Evolutionary conservation across 2,329 filamentous ascomycete genomes (phyloP), one percentile per base, ranked within the genome.

Genomic region (Exophiala phaeomuriformis): DNA sequence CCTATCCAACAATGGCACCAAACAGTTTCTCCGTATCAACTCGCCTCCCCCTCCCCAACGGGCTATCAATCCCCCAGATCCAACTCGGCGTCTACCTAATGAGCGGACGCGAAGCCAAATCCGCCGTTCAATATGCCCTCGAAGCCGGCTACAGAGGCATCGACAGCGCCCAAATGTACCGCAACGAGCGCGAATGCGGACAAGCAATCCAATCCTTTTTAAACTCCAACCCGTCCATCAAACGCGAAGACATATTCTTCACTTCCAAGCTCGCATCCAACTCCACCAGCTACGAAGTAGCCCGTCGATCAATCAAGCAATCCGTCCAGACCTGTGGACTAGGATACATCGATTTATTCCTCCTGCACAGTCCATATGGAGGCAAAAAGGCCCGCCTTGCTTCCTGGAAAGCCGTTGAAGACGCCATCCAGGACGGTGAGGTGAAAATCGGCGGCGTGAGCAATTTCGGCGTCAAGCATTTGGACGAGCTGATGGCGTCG

Each of bases 331-430:
- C 78, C 52, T 83, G 80, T 28, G 84, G 82, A 0, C 70, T 90
- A 31, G 85, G 81, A 0, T 90, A 90, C 67, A 81, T 91, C 52
- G 88, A 93, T 64, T 68, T 93, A 42, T 90, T 91, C 67, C 72
- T 94, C 7, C 73, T 93, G 51, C 88, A 93, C 65, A 86, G 82
- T 45, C 88, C 88, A 0, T 88, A 88, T 62, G 87, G 88, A 4
- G 87, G 88, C 1, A 82, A 76, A 63, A 69, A 78, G 62, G 82
- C 81, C 5, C 76, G 88, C 3, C 67, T 86, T 48, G 82, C 85
- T 36, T 87, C 84, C 64, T 93, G 88, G 87, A 78, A 73, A 61
- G 88, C 88, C 0, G 72, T 93, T 0, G 84, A 88, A 61, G 87
- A 91, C 71, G 86, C 87, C 0, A 81, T 90, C 31, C 69, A 78